Evolutionary conservation across 148 eudicot species (phyloP), one percentile per base, ranked within the genome.

Genomic region (Chenopodium suecicum): DNA sequence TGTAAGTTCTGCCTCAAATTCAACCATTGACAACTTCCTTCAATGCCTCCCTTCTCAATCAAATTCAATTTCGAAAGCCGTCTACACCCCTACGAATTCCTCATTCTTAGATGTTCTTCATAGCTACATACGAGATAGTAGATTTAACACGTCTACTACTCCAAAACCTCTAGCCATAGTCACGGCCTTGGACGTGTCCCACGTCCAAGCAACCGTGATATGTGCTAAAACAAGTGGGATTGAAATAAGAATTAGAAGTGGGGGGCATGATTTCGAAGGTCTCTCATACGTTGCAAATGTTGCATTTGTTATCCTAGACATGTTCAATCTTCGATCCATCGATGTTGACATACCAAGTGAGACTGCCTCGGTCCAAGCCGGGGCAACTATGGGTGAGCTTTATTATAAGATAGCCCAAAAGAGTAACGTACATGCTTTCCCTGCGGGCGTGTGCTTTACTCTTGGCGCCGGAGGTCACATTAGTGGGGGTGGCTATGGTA

Each of bases 221-320:
- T 86, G 88, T 17, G 86, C 88, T 7, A 78, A 78, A 27, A 5
- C 76, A 3, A 77, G 25, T 52, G 75, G 82, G 6, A 25, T 86
- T 12, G 72, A 83, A 25, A 25, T 86, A 17, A 77, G 88, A 52
- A 81, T 86, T 20, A 67, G 86, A 56, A 86, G 88, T 41, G 88
- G 88, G 2, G 88, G 88, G 1, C 88, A 86, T 46, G 88, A 86
- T 65, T 86, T 76, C 17, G 88, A 86, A 72, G 88, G 88, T 14
- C 34, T 86, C 44, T 86, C 88, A 0, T 86, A 86, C 41, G 77
- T 86, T 3, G 68, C 88, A 7, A 73, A 47, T 48, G 82, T 20
- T 7, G 84, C 86, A 0, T 86, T 86, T 64, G 78, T 83, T 8
- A 74, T 81, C 58, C 85, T 81, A 1, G 86, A 84, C 82, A 81